These are phyloP conservation scores for Hemileccinum rubropunctum DNA, from an alignment of 768 basidiomycete species.

Conservation along the genomic window DNA sequence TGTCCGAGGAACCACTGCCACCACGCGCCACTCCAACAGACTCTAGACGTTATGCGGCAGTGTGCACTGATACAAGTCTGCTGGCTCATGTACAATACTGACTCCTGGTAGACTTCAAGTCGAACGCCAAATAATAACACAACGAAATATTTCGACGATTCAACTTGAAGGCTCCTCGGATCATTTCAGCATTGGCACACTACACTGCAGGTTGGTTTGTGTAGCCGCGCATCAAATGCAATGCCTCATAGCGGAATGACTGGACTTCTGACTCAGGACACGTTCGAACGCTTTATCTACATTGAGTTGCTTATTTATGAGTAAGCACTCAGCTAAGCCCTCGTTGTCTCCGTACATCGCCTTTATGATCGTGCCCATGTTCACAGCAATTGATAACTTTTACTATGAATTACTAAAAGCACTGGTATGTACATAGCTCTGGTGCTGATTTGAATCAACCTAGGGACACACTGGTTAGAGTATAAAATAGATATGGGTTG, in stretches of 20 bases:
- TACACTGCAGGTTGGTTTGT: too few relatives aligned
- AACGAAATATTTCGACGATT: too few relatives aligned
- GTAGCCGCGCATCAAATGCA: background rate
- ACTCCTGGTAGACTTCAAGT: too few relatives aligned
- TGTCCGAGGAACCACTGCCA: too few relatives aligned
- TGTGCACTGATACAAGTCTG: too few relatives aligned
- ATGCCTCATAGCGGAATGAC: background rate
- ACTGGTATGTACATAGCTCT: background rate
- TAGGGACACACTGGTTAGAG: background rate
- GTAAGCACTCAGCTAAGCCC: background rate
- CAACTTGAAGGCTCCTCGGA: too few relatives aligned
- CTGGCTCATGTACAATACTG: too few relatives aligned
- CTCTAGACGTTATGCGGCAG: too few relatives aligned
- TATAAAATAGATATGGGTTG: constrained; percentile 3
- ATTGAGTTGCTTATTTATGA: too few relatives aligned
- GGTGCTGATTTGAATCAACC: background rate
- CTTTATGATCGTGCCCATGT: background rate
- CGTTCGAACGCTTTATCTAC: background rate
- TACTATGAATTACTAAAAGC: background rate
- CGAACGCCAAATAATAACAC: too few relatives aligned
- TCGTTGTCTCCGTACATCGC: background rate
- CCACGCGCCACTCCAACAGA: too few relatives aligned
- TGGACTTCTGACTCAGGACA: background rate
- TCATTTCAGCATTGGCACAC: too few relatives aligned
- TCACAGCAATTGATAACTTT: background rate